phyloP scores from a whole-genome alignment of 1,284 basidiomycete genomes.

The Hypsizygus ulmarius region DNA sequence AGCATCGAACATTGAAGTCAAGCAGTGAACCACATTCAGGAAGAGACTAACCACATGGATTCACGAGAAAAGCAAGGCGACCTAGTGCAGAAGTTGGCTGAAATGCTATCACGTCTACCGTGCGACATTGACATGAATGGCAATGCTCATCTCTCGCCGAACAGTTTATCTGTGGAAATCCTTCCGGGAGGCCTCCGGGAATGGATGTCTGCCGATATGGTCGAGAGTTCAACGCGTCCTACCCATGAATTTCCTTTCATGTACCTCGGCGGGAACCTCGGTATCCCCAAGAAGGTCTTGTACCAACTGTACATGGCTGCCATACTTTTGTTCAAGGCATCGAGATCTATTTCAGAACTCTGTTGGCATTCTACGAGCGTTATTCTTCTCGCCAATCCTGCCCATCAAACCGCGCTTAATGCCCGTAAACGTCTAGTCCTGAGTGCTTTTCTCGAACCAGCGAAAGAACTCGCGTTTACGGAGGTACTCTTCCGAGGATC shows the following conservation, averaged over 20 bases:
- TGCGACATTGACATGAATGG: slow-evolving; percentile 5
- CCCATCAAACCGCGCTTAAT: slow-evolving; percentile 64
- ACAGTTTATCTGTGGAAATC: slow-evolving; percentile 44
- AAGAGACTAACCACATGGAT: slow-evolving; percentile 6
- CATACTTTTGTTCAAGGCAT: slow-evolving; percentile 33
- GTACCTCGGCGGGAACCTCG: slow-evolving; percentile 56
- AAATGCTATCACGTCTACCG: slow-evolving; percentile 13
- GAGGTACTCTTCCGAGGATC: slow-evolving; percentile 47
- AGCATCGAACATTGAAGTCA: too few species aligned
- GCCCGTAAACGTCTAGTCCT: slow-evolving; percentile 50
- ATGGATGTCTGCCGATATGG: slow-evolving; percentile 29
- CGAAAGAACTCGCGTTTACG: slow-evolving; percentile 47
- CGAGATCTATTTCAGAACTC: slow-evolving; percentile 18
- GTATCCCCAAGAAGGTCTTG: slow-evolving; percentile 57
- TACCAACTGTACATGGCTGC: slow-evolving; percentile 50
- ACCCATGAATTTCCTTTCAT: slow-evolving; percentile 47
- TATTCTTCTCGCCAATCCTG: slow-evolving; percentile 62
- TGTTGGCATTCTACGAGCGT: slow-evolving; percentile 39
- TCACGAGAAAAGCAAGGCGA: background rate
- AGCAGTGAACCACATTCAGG: too few species aligned
- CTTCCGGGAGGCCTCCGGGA: slow-evolving; percentile 45
- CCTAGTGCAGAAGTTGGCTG: slow-evolving; percentile 10
- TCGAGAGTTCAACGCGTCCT: slow-evolving; percentile 23
- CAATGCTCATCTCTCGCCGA: too few species aligned
- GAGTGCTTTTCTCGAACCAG: slow-evolving; percentile 30